phyloP scores from a whole-genome alignment of 345 rosid genomes.

The Cardamine occulta region DNA sequence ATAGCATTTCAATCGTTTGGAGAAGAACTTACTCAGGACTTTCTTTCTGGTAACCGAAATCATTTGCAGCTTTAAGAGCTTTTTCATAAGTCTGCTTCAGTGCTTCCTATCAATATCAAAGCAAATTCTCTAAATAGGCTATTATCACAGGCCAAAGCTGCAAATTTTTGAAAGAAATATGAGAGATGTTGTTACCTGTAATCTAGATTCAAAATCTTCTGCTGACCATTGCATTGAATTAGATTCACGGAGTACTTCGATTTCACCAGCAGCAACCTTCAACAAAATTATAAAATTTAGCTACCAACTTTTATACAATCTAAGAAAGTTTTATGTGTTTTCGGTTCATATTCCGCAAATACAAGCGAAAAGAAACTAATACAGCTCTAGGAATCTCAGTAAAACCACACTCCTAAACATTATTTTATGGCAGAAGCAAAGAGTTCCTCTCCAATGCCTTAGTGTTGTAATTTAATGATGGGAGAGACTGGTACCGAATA shows the following conservation, averaged over 20 bases:
- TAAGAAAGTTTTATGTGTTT: not conserved
- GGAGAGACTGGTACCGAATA: not conserved
- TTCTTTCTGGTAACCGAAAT: constrained; percentile 94
- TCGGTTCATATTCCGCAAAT: not conserved
- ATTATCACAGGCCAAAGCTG: constrained; percentile 6
- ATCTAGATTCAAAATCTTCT: constrained; percentile 92
- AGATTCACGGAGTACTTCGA: constrained; percentile 87
- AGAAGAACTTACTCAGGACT: constrained; percentile 83
- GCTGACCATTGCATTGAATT: constrained; percentile 94
- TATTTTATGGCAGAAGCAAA: not conserved
- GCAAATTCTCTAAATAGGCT: not conserved
- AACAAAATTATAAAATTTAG: constrained; percentile 17
- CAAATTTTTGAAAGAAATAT: not conserved
- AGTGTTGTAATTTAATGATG: constrained; percentile 11
- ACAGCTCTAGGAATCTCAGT: constrained; percentile 8
- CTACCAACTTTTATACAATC: constrained; percentile 11
- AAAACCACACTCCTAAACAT: constrained; percentile 26
- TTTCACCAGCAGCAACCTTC: constrained; percentile 99
- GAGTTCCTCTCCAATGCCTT: constrained; percentile 11
- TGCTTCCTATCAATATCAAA: constrained; percentile 70
- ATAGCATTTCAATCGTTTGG: not conserved
- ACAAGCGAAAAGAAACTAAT: not conserved
- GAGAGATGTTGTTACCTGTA: constrained; percentile 61
- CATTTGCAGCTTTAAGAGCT: constrained; percentile 89
- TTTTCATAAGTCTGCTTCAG: constrained; percentile 90